Evolutionary conservation across 1,284 basidiomycete genomes (phyloP), one percentile per base, ranked within the genome.

Genomic region (Apiotrichum mycotoxinovorans): DNA sequence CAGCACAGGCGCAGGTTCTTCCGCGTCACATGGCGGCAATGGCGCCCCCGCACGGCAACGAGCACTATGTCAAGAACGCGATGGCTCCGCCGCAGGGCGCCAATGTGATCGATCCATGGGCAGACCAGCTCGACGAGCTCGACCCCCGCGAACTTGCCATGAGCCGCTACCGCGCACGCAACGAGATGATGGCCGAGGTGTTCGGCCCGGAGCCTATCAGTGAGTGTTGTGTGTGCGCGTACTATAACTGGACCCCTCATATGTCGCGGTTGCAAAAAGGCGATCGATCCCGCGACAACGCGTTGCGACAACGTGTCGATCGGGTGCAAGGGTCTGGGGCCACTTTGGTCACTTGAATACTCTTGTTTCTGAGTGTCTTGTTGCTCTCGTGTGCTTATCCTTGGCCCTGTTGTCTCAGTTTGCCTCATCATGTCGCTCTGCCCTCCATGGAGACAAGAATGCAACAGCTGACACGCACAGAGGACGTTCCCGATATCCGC

Each of bases 91-190:
- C 55, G 4, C 26, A 18, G 5, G 45, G 23, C 10, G 48, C n/a
- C 5, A 40, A 46, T 22, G 43, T 51, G 35, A 55, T 65, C 17
- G 73, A 75, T 58, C 73, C 73, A 5, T 75, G 72, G 72, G 69
- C 73, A 1, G 73, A 75, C 49, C 61, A 54, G 30, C 53, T 75
- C 51, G 73, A 75, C 46, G 73, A 75, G 61, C 56, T 74, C 14
- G 73, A 75, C 61, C 63, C 69, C 23, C 57, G 72, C 27, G 73
- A 75, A 46, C 48, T 73, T 12, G 73, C 73, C 3, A 74, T 75
- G 72, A 62, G 60, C 20, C 64, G 71, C 30, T 75, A 70, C 56
- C 66, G 73, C 45, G 56, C 63, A 26, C 62, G 73, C 45, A 70
- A 75, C 50, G 73, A 74, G 66, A 61, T 74, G 10, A 54, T 75